phyloP scores from a whole-genome alignment of 352 stramenopile species.

The Globisporangium iwayamae region DNA sequence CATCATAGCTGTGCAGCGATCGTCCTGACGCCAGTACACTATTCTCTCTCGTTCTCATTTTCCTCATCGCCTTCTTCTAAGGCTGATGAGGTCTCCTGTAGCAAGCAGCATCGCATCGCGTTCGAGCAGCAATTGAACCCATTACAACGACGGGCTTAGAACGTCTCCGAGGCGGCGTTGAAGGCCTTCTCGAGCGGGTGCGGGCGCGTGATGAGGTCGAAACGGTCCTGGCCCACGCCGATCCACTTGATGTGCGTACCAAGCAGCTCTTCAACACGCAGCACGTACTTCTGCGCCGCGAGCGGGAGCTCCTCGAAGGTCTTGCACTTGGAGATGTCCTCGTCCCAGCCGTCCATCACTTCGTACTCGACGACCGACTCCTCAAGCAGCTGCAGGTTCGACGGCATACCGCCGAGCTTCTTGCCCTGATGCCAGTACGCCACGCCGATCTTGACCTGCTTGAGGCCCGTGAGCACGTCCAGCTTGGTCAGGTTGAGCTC shows the following conservation, averaged over 20 bases:
- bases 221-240: constrained; percentile 94
- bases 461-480: constrained; percentile 97
- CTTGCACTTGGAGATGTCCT: constrained; percentile 96
- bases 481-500: constrained; percentile 99
- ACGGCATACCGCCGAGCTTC: constrained; percentile 93
- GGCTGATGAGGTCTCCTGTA: too few relatives aligned
- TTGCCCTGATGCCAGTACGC: constrained; percentile 95
- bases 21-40: background rate
- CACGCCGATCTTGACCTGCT: constrained; percentile 94
- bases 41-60: background rate
- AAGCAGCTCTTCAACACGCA: constrained; percentile 95
- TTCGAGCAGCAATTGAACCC: background rate
- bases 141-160: constrained; percentile 4
- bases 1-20: background rate
- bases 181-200: constrained; percentile 78
- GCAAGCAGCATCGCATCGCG: too few relatives aligned
- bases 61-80: background rate
- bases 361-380: constrained; percentile 96
- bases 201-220: constrained; percentile 91
- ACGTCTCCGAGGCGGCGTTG: constrained; percentile 14
- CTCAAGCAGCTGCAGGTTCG: constrained; percentile 90
- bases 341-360: constrained; percentile 91
- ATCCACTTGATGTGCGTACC: constrained; percentile 98
- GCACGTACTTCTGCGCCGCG: constrained; percentile 95
- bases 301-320: constrained; percentile 96